Evolutionary conservation across 768 basidiomycete species (phyloP).

Genomic region (Boletellus ananiceps): DNA sequence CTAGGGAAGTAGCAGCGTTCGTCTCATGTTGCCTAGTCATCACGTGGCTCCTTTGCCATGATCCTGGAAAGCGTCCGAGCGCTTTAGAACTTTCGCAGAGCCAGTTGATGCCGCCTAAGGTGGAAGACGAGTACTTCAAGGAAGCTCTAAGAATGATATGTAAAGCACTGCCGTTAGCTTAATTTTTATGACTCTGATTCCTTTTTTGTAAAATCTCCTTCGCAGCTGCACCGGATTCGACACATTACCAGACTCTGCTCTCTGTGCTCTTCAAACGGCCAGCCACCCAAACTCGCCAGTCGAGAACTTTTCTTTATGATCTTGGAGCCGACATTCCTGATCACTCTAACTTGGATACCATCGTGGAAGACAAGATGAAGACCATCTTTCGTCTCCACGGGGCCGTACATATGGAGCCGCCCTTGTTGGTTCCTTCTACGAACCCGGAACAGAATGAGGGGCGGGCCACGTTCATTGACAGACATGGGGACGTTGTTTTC

Average conservation of each 20-base stretch:
- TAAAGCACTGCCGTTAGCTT: slow-evolving; percentile 28
- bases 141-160: slow-evolving; percentile 74
- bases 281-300: slow-evolving; percentile 55
- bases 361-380: slow-evolving; percentile 71
- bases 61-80: slow-evolving; percentile 70
- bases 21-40: slow-evolving; percentile 52
- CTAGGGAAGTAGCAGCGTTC: not conserved
- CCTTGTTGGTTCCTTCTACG: slow-evolving; percentile 72
- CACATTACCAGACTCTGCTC: slow-evolving; percentile 74
- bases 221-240: slow-evolving; percentile 73
- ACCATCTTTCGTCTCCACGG: slow-evolving; percentile 86
- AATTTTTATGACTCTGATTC: not conserved
- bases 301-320: slow-evolving; percentile 72
- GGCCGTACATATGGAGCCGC: slow-evolving; percentile 82
- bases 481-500: slow-evolving; percentile 69
- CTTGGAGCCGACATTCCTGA: slow-evolving; percentile 62
- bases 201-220: not conserved
- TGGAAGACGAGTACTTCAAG: slow-evolving; percentile 87
- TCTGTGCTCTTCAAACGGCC: slow-evolving; percentile 74
- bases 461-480: slow-evolving; percentile 73
- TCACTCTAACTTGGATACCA: slow-evolving; percentile 64
- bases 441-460: slow-evolving; percentile 58
- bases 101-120: slow-evolving; percentile 62
- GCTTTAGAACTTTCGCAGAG: slow-evolving; percentile 84
- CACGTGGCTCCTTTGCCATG: slow-evolving; percentile 74